Percentiles rank a stretch among this genome's conserved stretches.
phyloP scores from a whole-genome alignment of 1,139 yeast species.

The Trichomonascaceae sp. region DNA sequence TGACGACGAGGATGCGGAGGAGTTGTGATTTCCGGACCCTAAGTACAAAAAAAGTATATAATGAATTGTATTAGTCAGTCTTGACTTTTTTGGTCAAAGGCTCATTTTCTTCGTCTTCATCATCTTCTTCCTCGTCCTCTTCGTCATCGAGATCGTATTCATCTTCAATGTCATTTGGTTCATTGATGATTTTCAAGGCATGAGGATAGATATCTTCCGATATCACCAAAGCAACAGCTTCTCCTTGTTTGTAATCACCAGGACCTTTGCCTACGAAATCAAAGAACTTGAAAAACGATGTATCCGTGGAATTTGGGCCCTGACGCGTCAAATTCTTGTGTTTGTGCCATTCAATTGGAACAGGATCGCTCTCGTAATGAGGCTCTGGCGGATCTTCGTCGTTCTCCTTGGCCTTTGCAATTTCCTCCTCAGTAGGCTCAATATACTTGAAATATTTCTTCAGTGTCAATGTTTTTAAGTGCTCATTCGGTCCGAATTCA shows the following conservation, averaged over 20 bases:
- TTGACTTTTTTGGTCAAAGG: constrained; percentile 14
- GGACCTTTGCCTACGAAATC: constrained; percentile 30
- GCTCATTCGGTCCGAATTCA: constrained; percentile 32
- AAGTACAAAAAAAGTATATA: background rate
- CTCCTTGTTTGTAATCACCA: constrained; percentile 31
- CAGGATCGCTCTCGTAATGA: constrained; percentile 27
- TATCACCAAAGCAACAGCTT: constrained; percentile 32
- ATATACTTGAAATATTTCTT: constrained; percentile 25
- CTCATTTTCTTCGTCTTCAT: constrained; percentile 22
- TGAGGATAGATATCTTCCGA: constrained; percentile 37
- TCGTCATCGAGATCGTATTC: constrained; percentile 26
- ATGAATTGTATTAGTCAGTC: background rate
- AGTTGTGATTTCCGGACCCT: constrained; percentile 16
- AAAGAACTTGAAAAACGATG: constrained; percentile 37
- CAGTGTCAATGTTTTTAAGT: constrained; percentile 21
- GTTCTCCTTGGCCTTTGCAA: constrained; percentile 16
- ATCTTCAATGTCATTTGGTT: constrained; percentile 24
- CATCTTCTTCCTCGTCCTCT: constrained; percentile 20
- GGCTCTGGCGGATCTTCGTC: constrained; percentile 22
- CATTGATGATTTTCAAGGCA: constrained; percentile 32
- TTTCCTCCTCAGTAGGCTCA: constrained; percentile 19
- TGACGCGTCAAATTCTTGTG: constrained; percentile 29
- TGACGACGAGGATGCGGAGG: constrained; percentile 24
- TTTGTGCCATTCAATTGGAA: constrained; percentile 33
- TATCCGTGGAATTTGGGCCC: constrained; percentile 17